These are phyloP conservation scores for Gracilaria caudata DNA, from an alignment of 23 red algal species.

Conservation along the genomic window DNA sequence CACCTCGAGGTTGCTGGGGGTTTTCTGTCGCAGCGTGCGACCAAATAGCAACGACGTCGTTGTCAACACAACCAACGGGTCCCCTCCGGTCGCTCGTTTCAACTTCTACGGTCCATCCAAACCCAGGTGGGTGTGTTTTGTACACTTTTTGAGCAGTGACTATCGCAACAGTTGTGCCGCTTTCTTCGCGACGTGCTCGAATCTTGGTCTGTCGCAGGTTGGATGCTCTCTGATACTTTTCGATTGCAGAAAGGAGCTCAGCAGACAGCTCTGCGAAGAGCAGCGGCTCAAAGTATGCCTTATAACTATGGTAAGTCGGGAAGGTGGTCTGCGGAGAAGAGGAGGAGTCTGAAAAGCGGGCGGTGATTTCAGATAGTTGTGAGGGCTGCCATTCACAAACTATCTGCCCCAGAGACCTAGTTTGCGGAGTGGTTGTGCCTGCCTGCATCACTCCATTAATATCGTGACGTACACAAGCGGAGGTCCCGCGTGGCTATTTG, in stretches of 20 bases:
- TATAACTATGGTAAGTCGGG: conserved; percentile 68
- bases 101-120: conserved; percentile 70
- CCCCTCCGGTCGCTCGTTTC: conserved; percentile 52
- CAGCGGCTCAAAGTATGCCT: conserved; percentile 82
- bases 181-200: conserved; percentile 69
- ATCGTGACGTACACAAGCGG: conserved; percentile 31
- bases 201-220: conserved; percentile 40
- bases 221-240: conserved; percentile 68
- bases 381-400: conserved; percentile 69
- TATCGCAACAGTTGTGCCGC: conserved; percentile 45
- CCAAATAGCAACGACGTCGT: conserved; percentile 60
- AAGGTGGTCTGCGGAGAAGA: conserved; percentile 62
- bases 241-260: conserved; percentile 63
- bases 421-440: conserved; percentile 45
- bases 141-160: conserved; percentile 50
- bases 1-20: not conserved
- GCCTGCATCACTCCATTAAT: conserved; percentile 67
- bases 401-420: conserved; percentile 65
- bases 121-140: conserved; percentile 36
- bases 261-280: conserved; percentile 77
- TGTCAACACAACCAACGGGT: conserved; percentile 68
- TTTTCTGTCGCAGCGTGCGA: not conserved
- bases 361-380: conserved; percentile 45
- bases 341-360: conserved; percentile 42
- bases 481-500: conserved; percentile 37